A percentile compares a stretch with the other conserved stretches of the same genome.
Conservation (phyloP, 169 alveolate genomes). For the Cryptosporidium viatorum region DNA sequence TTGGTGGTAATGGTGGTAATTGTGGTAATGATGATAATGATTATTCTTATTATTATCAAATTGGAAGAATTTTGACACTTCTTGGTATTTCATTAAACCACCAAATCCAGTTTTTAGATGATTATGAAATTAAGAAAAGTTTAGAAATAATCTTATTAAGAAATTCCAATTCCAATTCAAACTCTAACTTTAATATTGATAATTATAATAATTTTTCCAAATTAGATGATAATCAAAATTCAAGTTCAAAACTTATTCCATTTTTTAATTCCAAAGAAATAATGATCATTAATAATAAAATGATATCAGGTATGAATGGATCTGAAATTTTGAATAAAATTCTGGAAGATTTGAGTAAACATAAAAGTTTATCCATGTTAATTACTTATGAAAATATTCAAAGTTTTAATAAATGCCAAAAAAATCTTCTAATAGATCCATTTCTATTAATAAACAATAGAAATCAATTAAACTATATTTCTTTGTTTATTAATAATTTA, state of each 20-base stretch:
- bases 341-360: neutral
- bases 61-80: neutral
- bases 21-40: no score
- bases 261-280: neutral
- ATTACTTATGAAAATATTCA: conserved; percentile 1
- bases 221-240: neutral
- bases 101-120: conserved; percentile 11
- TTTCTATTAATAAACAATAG: conserved; percentile 27
- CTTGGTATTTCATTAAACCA: conserved; percentile 19
- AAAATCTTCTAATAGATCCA: neutral
- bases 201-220: neutral
- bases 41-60: neutral
- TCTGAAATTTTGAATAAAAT: neutral
- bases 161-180: neutral
- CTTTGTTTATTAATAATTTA: conserved; percentile 56
- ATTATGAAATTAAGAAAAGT: conserved; percentile 28
- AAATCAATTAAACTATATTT: conserved; percentile 23
- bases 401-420: neutral
- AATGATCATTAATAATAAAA: conserved; percentile 3
- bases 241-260: neutral
- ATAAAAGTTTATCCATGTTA: neutral
- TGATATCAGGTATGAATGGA: neutral
- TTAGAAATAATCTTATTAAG: conserved; percentile 5
- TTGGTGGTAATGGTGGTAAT: no score
- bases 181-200: no score